Base-by-base conservation (phyloP, 1,284 basidiomycete genomes). In the Thelephora terrestris region DNA sequence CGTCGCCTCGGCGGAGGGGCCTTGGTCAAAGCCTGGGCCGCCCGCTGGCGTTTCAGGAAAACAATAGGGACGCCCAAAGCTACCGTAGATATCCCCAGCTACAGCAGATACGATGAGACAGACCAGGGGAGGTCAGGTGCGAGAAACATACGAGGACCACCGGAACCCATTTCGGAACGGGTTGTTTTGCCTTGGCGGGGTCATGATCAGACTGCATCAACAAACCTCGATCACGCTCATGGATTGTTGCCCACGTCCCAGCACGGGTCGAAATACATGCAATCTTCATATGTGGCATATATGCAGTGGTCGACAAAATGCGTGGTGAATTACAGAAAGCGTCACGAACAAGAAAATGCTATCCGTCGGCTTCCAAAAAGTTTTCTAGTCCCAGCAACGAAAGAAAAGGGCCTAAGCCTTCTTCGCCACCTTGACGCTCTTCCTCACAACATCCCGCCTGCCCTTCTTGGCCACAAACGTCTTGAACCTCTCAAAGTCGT, bases 401-500 rank as follows among this genome's bases (percentile, higher is more conserved):
- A 45, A 43, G 10, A 39, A 43, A 29, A 24, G 24, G 2, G 29
- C 45, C 57, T 53, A 74, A 57, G 73, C 70, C 66, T 59, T 59
- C 21, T 25, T 42, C 25, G 65, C 60, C 59, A 75, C 76, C 55
- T 66, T 66, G 51, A 89, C 53, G 7, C 69, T 58, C 71, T 87
- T 88, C 66, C 81, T 73, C 39, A 86, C 82, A 17, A 67, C 63
- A 59, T 90, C 85, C 55, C 83, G 70, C 61, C 85, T 72, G 62
- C 73, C 70, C 75, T 87, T 89, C 79, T 89, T 88, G 48, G 73
- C 74, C 55, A 89, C 55, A 79, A 89, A 79, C 43, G 85, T 76
- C 48, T 68, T 63, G 68, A 89, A 97, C 52, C 95, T 82, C 58
- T 86, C 88, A 68, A 99, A 98, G 75, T 99, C 95, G 67, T 80